Conservation (phyloP, 768 basidiomycete species). For the Phanerochaete sordida region DNA sequence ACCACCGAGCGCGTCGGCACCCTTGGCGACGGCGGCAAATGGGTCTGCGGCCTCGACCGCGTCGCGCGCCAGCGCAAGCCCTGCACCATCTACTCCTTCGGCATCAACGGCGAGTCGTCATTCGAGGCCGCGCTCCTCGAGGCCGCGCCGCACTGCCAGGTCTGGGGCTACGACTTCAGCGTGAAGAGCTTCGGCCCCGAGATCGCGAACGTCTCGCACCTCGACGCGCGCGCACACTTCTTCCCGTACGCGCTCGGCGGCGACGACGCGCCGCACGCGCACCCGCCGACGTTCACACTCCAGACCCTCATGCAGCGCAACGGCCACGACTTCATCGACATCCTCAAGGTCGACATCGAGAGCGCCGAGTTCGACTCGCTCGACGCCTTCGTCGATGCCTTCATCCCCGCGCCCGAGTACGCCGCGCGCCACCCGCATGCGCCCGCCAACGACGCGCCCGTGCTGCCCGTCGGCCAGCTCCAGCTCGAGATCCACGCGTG, state of each 20-base stretch:
- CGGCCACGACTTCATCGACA: slow-evolving; percentile 64
- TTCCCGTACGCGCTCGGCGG: slow-evolving; percentile 30
- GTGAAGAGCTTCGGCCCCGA: slow-evolving; percentile 44
- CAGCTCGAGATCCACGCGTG: slow-evolving; percentile 60
- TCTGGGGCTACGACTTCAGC: slow-evolving; percentile 41
- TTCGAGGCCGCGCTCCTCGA: slow-evolving; percentile 47
- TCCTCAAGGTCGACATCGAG: slow-evolving; percentile 72
- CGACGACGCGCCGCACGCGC: slow-evolving; percentile 29
- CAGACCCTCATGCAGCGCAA: slow-evolving; percentile 60
- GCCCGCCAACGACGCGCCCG: slow-evolving; percentile 28
- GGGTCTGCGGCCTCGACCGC: slow-evolving; percentile 45
- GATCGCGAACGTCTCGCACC: slow-evolving; percentile 27
- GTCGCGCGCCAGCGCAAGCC: slow-evolving; percentile 32
- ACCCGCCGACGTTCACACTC: slow-evolving; percentile 54
- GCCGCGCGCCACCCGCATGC: slow-evolving; percentile 2
- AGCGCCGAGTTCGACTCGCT: slow-evolving; percentile 61
- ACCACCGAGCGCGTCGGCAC: slow-evolving; percentile 38
- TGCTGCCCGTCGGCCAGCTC: slow-evolving; percentile 66
- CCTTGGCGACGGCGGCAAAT: slow-evolving; percentile 52
- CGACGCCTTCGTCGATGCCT: slow-evolving; percentile 41
- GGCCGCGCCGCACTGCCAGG: slow-evolving; percentile 34
- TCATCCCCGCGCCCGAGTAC: slow-evolving; percentile 15
- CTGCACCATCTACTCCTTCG: slow-evolving; percentile 48
- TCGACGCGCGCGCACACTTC: slow-evolving; percentile 43
- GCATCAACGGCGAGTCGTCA: slow-evolving; percentile 46